Conservation (phyloP, 192 early-diverging fungal genomes). For the Tieghemiomyces parasiticus region DNA sequence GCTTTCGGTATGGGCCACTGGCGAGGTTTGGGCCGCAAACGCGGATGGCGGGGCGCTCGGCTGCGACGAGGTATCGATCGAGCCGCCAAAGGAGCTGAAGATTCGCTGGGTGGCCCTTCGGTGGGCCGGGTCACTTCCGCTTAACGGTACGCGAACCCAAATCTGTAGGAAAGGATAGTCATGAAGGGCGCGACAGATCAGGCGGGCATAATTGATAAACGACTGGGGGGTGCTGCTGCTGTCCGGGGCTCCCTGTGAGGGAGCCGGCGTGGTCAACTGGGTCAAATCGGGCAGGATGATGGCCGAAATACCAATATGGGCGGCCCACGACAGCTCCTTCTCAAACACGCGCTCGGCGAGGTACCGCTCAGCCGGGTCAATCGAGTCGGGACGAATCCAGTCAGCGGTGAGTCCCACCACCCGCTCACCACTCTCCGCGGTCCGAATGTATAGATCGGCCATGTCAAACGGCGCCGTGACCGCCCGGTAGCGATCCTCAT, state of each 20-base stretch:
- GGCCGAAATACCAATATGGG: slow-evolving; percentile 47
- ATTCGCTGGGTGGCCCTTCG: no score
- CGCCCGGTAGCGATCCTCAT: slow-evolving; percentile 24
- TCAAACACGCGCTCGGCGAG: slow-evolving; percentile 43
- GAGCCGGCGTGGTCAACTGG: slow-evolving; percentile 13
- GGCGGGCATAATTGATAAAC: slow-evolving; percentile 41
- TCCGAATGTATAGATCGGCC: slow-evolving; percentile 29
- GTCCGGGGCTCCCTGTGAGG: no score
- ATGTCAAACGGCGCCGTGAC: slow-evolving; percentile 19
- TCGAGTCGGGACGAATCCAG: slow-evolving; percentile 40
- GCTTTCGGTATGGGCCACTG: no score
- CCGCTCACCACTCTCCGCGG: slow-evolving; percentile 20
- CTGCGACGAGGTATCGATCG: no score
- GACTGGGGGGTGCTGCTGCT: no score
- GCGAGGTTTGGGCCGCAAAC: no score
- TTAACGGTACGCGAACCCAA: slow-evolving; percentile 34
- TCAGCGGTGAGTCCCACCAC: slow-evolving; percentile 31
- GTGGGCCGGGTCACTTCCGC: no score
- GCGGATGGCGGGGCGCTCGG: no score
- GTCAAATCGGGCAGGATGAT: slow-evolving; percentile 33
- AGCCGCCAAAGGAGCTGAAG: not conserved
- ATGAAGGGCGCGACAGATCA: slow-evolving; percentile 18
- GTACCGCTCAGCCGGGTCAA: slow-evolving; percentile 23
- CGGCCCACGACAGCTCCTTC: slow-evolving; percentile 50
- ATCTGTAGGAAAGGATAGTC: slow-evolving; percentile 26